A percentile compares a stretch with the other conserved stretches of the same genome.
Evolutionary conservation across 2,329 filamentous ascomycete genomes (phyloP).

Genomic region (Exutisphaerella laricina): DNA sequence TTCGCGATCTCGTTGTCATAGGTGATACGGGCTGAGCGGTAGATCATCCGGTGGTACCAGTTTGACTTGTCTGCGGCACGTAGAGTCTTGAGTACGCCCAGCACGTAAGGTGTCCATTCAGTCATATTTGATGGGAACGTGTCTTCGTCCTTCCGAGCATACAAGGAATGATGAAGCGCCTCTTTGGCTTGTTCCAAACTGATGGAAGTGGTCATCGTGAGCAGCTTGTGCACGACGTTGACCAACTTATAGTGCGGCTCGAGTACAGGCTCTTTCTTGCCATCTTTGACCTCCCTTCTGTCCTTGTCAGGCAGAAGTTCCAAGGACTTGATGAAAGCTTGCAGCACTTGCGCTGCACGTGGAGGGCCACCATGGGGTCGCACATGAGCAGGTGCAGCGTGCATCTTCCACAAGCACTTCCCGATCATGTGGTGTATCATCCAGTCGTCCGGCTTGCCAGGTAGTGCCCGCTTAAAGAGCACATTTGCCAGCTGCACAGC

Average conservation of each 20-base stretch:
- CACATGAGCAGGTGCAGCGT: conserved; percentile 35
- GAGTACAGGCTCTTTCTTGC: conserved; percentile 68
- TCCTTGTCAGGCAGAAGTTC: conserved; percentile 49
- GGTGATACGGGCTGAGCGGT: conserved; percentile 60
- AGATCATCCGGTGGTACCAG: conserved; percentile 90
- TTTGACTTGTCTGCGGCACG: conserved; percentile 78
- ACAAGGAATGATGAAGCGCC: conserved; percentile 49
- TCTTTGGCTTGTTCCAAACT: conserved; percentile 44
- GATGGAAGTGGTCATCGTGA: conserved; percentile 43
- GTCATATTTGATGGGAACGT: conserved; percentile 42
- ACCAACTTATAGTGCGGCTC: conserved; percentile 93
- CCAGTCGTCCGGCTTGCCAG: conserved; percentile 58
- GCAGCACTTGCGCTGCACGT: conserved; percentile 46
- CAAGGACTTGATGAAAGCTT: conserved; percentile 55
- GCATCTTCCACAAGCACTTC: conserved; percentile 71
- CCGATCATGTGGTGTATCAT: conserved; percentile 63
- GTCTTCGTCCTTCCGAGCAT: conserved; percentile 45
- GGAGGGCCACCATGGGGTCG: conserved; percentile 25
- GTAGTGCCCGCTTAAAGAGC: conserved; percentile 55
- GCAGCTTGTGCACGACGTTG: conserved; percentile 74
- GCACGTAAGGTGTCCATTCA: conserved; percentile 56
- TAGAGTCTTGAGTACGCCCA: conserved; percentile 56
- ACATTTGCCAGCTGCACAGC: conserved; percentile 61
- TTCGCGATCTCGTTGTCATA: conserved; percentile 45
- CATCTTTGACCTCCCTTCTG: conserved; percentile 50